Evolutionary conservation across 768 basidiomycete species (phyloP).

Genomic region (Phylloporus sp.): DNA sequence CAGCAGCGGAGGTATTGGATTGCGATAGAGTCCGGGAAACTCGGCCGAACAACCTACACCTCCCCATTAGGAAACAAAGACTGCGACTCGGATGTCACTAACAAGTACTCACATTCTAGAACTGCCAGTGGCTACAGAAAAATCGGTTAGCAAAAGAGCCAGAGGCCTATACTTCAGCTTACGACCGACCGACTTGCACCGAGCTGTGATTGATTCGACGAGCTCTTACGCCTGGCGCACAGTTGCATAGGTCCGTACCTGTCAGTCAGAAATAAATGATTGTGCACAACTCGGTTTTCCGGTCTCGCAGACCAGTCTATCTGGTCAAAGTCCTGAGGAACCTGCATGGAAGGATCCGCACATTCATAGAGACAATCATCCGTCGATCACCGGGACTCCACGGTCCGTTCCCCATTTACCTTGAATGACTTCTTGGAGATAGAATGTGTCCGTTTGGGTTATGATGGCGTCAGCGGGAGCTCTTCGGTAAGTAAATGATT

Average conservation of each 20-base stretch:
- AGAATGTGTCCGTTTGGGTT: not conserved
- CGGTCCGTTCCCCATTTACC: not conserved
- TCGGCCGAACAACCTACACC: not conserved
- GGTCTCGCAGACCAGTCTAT: not conserved
- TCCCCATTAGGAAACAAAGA: not conserved
- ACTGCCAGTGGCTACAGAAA: no score
- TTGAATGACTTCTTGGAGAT: not conserved
- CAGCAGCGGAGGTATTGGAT: not conserved
- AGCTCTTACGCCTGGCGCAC: no score
- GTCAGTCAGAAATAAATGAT: not conserved
- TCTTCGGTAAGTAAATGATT: not conserved
- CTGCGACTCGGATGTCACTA: no score
- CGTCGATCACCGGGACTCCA: constrained; percentile 16
- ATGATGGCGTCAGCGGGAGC: not conserved
- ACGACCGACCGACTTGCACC: not conserved
- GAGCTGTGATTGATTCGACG: not conserved
- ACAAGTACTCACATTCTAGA: no score
- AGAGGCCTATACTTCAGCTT: not conserved
- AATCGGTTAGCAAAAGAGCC: not conserved
- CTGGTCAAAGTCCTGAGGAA: not conserved
- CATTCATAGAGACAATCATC: not conserved
- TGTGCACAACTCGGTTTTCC: not conserved
- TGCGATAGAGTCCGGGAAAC: not conserved
- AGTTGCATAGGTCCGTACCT: not conserved
- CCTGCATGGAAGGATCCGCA: constrained; percentile 4